Evolutionary conservation across 148 eudicot genomes (phyloP).

Genomic region (Chenopodium formosanum): DNA sequence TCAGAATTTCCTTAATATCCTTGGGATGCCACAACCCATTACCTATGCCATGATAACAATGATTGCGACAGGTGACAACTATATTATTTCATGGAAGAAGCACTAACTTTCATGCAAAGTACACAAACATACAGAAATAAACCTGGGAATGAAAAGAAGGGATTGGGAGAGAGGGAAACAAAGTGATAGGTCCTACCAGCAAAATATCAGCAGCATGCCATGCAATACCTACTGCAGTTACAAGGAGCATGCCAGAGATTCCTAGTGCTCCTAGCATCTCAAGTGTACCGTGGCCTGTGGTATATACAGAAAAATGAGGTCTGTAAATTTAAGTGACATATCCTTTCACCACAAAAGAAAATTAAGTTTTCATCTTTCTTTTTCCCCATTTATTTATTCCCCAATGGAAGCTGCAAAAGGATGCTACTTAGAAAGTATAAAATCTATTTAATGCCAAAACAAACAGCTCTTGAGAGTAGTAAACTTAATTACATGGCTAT

Average conservation of each 20-base stretch:
- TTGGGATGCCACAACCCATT: background rate
- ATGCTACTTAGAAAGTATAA: too few species aligned
- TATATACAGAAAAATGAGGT: conserved; percentile 11
- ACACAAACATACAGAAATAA: background rate
- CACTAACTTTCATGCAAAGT: background rate
- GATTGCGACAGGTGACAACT: background rate
- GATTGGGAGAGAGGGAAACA: background rate
- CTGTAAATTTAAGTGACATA: background rate
- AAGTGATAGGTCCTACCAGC: conserved; percentile 41
- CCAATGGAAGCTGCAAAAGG: background rate
- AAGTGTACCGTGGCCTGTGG: conserved; percentile 94
- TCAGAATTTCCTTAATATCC: background rate
- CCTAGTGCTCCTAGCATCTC: conserved; percentile 93
- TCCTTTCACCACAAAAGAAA: background rate
- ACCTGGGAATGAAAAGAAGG: background rate
- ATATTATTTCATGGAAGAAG: background rate
- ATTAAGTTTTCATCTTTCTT: background rate
- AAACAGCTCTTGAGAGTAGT: background rate
- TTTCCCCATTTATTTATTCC: too few species aligned
- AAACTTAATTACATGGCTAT: background rate
- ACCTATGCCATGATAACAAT: background rate
- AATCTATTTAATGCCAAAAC: background rate
- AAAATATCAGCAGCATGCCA: conserved; percentile 94
- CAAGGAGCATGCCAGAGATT: conserved; percentile 85
- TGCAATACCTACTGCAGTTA: conserved; percentile 92